A percentile compares a stretch with the other conserved stretches of the same genome.
phyloP scores from a whole-genome alignment of 2,329 filamentous ascomycete species.

The Pestalotiopsis sp. region DNA sequence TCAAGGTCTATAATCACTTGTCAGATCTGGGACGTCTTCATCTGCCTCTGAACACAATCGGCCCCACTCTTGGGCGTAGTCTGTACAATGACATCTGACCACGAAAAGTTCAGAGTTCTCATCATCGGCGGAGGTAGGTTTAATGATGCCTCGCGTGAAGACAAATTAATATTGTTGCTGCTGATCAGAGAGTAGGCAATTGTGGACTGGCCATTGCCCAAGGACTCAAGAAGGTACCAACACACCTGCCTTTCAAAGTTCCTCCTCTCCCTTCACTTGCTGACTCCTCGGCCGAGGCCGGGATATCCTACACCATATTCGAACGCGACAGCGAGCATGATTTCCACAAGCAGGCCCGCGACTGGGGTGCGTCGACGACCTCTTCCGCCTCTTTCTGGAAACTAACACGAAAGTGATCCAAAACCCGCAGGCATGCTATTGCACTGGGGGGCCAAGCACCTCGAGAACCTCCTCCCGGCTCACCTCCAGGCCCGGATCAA shows the following conservation, averaged over 20 bases:
- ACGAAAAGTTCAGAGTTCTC: neutral
- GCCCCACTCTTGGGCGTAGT: neutral
- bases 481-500: neutral
- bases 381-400: neutral
- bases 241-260: neutral
- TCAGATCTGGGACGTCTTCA: neutral
- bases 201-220: neutral
- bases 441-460: constrained; percentile 1
- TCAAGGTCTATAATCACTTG: neutral
- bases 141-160: neutral
- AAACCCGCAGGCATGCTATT: neutral
- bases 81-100: neutral
- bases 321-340: neutral
- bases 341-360: neutral
- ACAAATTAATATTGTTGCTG: neutral
- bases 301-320: neutral
- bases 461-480: neutral
- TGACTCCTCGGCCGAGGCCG: neutral
- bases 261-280: neutral
- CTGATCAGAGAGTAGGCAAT: neutral
- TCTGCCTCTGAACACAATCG: neutral
- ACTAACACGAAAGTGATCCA: neutral
- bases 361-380: neutral
- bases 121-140: constrained; percentile 2
- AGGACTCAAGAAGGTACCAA: neutral